These are phyloP conservation scores for Trypanosoma cruzi DNA, from an alignment of 208 protist genomes.

Conservation along the genomic window DNA sequence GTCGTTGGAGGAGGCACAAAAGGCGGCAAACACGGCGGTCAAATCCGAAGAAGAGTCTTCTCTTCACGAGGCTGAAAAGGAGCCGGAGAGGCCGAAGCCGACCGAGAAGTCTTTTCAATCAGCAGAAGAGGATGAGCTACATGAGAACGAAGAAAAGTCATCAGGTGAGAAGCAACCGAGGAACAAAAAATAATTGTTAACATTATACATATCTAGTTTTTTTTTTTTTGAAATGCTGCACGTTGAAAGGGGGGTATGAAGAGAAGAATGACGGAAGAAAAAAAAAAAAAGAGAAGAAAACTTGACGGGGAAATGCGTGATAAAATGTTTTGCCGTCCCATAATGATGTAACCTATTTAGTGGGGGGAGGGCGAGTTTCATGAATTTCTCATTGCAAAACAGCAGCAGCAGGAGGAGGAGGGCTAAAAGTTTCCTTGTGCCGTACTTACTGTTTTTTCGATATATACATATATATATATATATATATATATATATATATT, in stretches of 20 bases:
- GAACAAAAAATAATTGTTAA: conserved; percentile 15
- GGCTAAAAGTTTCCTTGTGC: neutral
- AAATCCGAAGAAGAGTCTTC: conserved; percentile 9
- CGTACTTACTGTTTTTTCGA: neutral
- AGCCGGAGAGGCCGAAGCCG: conserved; percentile 2
- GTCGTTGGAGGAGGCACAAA: conserved; percentile 66
- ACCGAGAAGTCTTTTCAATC: neutral
- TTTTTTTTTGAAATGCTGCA: conserved; percentile 5
- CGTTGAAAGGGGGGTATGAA: neutral
- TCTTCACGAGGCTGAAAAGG: conserved; percentile 11
- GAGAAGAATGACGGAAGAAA: no score
- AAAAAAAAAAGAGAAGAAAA: no score
- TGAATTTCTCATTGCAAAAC: no score
- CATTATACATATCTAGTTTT: neutral
- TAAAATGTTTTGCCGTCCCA: no score
- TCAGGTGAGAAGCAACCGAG: conserved; percentile 34
- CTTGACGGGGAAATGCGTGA: no score
- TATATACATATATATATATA: conserved; percentile 6
- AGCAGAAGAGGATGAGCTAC: neutral
- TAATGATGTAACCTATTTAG: no score
- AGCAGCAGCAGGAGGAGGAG: no score
- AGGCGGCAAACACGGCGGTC: neutral
- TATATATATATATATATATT: conserved; percentile 2
- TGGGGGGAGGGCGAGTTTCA: no score
- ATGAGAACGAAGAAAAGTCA: conserved; percentile 7